Evolutionary conservation across 1,139 yeast species (phyloP), one percentile per base, ranked within the genome.

Genomic region (Kodamaea alishanica): DNA sequence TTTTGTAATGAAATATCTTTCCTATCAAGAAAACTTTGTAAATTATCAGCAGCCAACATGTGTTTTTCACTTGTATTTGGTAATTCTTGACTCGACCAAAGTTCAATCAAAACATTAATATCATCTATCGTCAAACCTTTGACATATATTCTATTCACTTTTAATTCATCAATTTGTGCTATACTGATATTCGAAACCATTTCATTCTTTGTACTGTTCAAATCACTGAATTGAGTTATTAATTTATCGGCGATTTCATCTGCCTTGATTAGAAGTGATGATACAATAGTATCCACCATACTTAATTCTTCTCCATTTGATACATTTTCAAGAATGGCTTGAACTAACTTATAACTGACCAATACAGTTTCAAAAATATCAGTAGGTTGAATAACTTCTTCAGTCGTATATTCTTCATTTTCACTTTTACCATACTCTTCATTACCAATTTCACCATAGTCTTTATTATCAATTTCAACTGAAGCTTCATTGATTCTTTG

Each of bases 21-120:
- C 36, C 74, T 55, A 32, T 72, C 76, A n/a, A 75, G 41, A 26
- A 65, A 54, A 2, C 66, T 61, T 43, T 76, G 73, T 22, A 73
- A 52, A 36, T 69, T 66, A 34, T 75, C 77, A 0, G 71, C 64
- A 2, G 72, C 71, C 41, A 60, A 49, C 60, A 73, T 56, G 34
- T 61, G 61, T 34, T 63, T 58, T 34, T 70, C 75, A 0, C 70
- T 54, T 1, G 56, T 51, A 3, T 55, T 49, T 0, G 68, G 66
- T 3, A 63, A 43, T 8, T 30, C 30, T 3, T 32, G 33, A 23
- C 41, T 44, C 26, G 49, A 53, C 76, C 76, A 60, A 2, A 55
- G 12, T 5, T 39, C 51, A 35, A 60, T 33, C 10, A 60, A 22
- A 6, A 39, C 40, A n/a, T 40, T 50, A 5, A 56, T 40, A 41